Evolutionary conservation across 2,329 filamentous ascomycete species (phyloP).

Genomic region (Fusarium sp.): DNA sequence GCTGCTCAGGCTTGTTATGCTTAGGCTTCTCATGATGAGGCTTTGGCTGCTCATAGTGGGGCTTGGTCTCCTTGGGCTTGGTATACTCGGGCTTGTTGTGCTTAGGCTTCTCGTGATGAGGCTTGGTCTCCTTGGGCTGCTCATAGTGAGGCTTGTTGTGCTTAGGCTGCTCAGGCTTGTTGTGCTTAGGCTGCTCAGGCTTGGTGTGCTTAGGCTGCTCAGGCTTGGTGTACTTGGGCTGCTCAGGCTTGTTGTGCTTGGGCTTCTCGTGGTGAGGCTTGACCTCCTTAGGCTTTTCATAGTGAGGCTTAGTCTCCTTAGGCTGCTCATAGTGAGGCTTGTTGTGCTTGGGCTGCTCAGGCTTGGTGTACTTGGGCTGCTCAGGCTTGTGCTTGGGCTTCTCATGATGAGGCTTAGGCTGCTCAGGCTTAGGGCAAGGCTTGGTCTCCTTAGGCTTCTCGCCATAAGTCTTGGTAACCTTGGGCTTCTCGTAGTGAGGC

Average conservation of each 20-base stretch:
- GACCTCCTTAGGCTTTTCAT: too few relatives aligned
- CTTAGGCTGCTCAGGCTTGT: neutral
- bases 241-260: neutral
- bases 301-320: too few relatives aligned
- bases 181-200: neutral
- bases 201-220: neutral
- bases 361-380: neutral
- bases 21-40: constrained; percentile 5
- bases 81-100: too few relatives aligned
- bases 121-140: constrained; percentile 5
- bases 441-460: constrained; percentile 1
- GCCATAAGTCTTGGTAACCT: neutral
- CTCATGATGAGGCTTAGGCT: neutral
- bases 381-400: neutral
- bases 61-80: neutral
- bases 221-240: neutral
- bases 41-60: neutral
- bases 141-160: neutral
- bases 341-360: neutral
- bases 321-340: neutral
- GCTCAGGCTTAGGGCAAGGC: neutral
- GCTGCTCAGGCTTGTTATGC: neutral
- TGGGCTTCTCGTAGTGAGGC: neutral
- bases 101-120: constrained; percentile 6
- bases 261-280: constrained; percentile 9